phyloP scores from a whole-genome alignment of 2,329 filamentous ascomycete species.

The Penicillium sp. region DNA sequence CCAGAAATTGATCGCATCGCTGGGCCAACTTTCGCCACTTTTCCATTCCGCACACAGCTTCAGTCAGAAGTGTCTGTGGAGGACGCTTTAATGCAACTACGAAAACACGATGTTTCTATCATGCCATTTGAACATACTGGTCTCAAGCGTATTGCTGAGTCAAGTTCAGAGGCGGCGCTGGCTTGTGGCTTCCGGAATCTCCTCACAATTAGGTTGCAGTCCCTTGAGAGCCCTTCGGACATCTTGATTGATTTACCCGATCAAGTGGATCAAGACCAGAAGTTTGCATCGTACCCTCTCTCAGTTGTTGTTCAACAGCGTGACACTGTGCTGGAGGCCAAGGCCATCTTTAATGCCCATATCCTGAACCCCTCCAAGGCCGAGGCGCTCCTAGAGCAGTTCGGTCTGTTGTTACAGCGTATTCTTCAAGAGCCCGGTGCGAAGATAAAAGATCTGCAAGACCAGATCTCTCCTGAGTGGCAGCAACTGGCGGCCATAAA shows the following conservation, averaged over 20 bases:
- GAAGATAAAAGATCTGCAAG: neutral
- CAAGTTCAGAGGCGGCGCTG: slow-evolving; percentile 1
- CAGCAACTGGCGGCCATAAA: neutral
- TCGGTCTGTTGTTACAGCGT: neutral
- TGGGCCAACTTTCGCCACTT: slow-evolving; percentile 42
- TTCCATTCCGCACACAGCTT: slow-evolving; percentile 37
- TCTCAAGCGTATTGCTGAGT: neutral
- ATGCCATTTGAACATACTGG: slow-evolving; percentile 3
- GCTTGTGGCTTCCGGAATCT: slow-evolving; percentile 9
- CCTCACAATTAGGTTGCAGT: slow-evolving; percentile 1
- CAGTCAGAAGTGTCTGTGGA: neutral
- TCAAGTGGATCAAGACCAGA: neutral
- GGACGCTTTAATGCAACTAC: neutral
- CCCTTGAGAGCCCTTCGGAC: neutral
- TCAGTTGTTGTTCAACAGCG: neutral
- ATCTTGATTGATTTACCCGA: neutral
- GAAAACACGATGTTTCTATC: neutral
- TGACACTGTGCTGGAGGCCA: neutral
- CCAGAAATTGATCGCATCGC: slow-evolving; percentile 39
- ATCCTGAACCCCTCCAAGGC: neutral
- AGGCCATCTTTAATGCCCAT: neutral
- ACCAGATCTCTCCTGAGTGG: neutral
- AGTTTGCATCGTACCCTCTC: neutral
- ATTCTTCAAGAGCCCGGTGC: neutral
- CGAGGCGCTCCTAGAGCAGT: neutral